phyloP scores from a whole-genome alignment of 1,139 yeast species.

The Geotrichum cucujoidarum region DNA sequence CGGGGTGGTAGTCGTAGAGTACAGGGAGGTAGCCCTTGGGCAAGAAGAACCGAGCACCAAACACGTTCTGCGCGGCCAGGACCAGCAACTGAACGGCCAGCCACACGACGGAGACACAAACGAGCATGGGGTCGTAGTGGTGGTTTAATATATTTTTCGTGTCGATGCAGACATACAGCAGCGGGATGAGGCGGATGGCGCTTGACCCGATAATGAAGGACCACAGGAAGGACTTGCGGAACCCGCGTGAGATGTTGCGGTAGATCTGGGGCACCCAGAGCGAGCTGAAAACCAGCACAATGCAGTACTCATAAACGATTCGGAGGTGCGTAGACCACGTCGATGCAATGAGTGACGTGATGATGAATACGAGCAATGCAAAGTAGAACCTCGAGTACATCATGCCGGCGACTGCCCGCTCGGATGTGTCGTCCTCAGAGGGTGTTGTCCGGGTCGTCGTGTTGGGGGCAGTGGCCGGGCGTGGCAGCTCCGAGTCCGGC shows the following conservation, averaged over 20 bases:
- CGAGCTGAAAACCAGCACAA: constrained; percentile 54
- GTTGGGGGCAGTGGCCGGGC: constrained; percentile 23
- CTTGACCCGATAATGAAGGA: constrained; percentile 67
- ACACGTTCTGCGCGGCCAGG: constrained; percentile 54
- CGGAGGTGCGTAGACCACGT: constrained; percentile 63
- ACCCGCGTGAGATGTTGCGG: constrained; percentile 67
- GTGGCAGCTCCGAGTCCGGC: constrained; percentile 1
- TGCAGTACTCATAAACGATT: constrained; percentile 51
- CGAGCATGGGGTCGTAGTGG: constrained; percentile 51
- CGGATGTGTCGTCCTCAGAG: constrained; percentile 42
- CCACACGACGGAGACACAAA: constrained; percentile 48
- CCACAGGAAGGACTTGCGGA: constrained; percentile 58
- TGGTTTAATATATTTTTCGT: constrained; percentile 47
- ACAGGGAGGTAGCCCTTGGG: constrained; percentile 70
- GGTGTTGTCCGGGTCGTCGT: constrained; percentile 26
- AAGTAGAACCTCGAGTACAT: constrained; percentile 61
- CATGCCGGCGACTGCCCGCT: constrained; percentile 54
- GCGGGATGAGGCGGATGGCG: constrained; percentile 56
- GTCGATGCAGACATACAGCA: constrained; percentile 53
- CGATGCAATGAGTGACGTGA: constrained; percentile 53
- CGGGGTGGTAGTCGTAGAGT: constrained; percentile 76
- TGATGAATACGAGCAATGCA: constrained; percentile 52
- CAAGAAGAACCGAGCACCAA: constrained; percentile 82
- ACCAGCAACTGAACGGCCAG: constrained; percentile 50
- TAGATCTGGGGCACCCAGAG: constrained; percentile 90